A percentile compares a stretch with the other conserved stretches of the same genome.
Evolutionary conservation across 306 rosid species (phyloP).

Genomic region (Quercus ilex): DNA sequence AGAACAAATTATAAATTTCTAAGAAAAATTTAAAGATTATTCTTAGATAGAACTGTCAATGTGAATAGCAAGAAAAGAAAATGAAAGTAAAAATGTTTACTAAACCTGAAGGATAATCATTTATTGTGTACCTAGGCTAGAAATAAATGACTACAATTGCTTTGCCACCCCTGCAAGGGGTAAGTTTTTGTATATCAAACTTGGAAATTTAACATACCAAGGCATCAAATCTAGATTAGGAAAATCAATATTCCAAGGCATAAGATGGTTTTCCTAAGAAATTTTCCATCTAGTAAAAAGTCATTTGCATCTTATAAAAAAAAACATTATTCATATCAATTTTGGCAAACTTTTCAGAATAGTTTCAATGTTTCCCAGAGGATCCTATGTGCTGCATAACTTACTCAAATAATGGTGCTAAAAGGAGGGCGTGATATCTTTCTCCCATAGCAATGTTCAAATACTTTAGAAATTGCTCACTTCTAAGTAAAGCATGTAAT

Average conservation of each 20-base stretch:
- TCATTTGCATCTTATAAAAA: slow-evolving; percentile 37
- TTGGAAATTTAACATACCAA: slow-evolving; percentile 17
- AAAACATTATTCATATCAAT: slow-evolving; percentile 1
- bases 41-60: slow-evolving; percentile 4
- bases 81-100: slow-evolving; percentile 40
- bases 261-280: slow-evolving; percentile 54
- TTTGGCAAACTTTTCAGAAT: slow-evolving; percentile 71
- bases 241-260: slow-evolving; percentile 12
- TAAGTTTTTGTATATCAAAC: slow-evolving; percentile 15
- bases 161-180: slow-evolving; percentile 60
- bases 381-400: too few species aligned
- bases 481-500: too few species aligned
- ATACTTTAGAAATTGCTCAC: too few species aligned
- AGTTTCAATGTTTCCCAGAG: slow-evolving; percentile 32
- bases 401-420: too few species aligned
- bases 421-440: too few species aligned
- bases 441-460: too few species aligned
- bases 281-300: slow-evolving; percentile 78
- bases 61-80: slow-evolving; percentile 17
- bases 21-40: slow-evolving; percentile 8
- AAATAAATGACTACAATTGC: slow-evolving; percentile 70
- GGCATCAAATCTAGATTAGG: slow-evolving; percentile 8
- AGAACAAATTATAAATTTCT: neutral
- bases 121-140: slow-evolving; percentile 80
- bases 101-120: slow-evolving; percentile 83